Base-by-base conservation (phyloP, 2,329 filamentous ascomycete species). In the Gnomoniopsis sp. region DNA sequence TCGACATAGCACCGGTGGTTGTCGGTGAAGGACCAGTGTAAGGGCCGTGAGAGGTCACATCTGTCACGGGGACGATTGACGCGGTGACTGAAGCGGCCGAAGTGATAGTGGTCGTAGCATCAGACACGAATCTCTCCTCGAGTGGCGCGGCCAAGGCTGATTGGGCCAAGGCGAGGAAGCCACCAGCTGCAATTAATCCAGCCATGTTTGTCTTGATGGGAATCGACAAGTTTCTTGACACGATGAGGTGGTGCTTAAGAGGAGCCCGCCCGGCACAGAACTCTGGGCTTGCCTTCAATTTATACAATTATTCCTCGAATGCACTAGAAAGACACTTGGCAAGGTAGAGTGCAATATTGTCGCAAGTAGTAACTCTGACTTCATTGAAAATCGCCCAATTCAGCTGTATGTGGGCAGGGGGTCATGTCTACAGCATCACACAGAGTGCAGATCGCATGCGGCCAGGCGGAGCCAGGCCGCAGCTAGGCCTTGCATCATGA, bases 1-100 rank as follows among this genome's bases (percentile, higher is more conserved):
- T 88, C 8, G 79, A 81, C 2, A 89, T 71, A 22, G 89, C 90
- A 3, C 90, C 90, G 0, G 85, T 91, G 0, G 84, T 89, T 0
- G 87, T 89, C 0, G 79, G 71, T 0, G 87, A 74, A 0, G 81
- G 80, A 2, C 89, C 90, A 2, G 74, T 83, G 70, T 78, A 93
- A 0, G 88, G 80, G 0, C 88, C 89, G 69, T 93, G 89, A 4
- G 80, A 84, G 2, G 86, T 88, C 6, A 84, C 77, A 33, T 88
- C 82, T 41, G 79, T 83, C 15, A 79, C 71, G 4, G 73, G 66
- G 2, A 75, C 69, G 0, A 60, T 58, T 2, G 69, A 53, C 0
- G 64, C 62, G 0, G 70, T 72, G 6, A 64, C 55, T 1, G 69
- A 41, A 1, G 70, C 65, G 3, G 62, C 65, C 0, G 72, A 72